Base-by-base conservation (phyloP, 2,329 filamentous ascomycete species). In the Stagonosporopsis tanaceti region DNA sequence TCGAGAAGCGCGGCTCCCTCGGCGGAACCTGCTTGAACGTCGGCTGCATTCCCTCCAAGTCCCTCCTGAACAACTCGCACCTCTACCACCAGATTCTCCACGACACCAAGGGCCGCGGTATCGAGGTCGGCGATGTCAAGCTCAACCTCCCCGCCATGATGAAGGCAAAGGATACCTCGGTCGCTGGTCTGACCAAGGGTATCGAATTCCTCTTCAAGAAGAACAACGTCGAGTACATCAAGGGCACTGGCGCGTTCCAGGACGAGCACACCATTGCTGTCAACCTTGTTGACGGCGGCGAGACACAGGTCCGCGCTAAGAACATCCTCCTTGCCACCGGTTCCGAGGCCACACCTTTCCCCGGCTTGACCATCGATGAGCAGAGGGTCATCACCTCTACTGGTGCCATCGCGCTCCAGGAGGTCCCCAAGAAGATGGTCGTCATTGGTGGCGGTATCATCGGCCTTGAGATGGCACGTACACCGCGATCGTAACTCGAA, bases 401-500 rank as follows among this genome's bases (percentile, higher is more conserved):
- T 50, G 95, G 95, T 66, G 95, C 95, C 65, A 89, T 99, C 74
- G 85, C 93, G 38, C 85, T 99, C 60, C 85, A 92, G 72, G 86
- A 96, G 83, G 91, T 99, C 35, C 95, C 95, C 40, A 93, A 97
- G 85, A 95, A 91, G 81, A 90, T 99, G 91, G 84, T 96, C 64
- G 95, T 99, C 71, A 97, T 99, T 76, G 95, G 95, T 69, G 95
- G 95, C 77, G 95, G 95, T 78, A 99, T 99, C 78, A 99, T 99
- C 74, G 95, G 95, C 76, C 87, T 99, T 39, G 95, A 99, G 82
- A 99, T 99, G 95, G 92, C 87, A 78, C 37, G 79, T 51, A 45
- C 45, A 7, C 20, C 20, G 20, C 57, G 25, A 48, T n/a, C 27
- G 34, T 47, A n/a, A 15, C 12, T 3, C 4, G 20, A 12, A 42